Conservation (phyloP, 371 early-diverging fungal genomes). For the Basidiobolus meristosporus region DNA sequence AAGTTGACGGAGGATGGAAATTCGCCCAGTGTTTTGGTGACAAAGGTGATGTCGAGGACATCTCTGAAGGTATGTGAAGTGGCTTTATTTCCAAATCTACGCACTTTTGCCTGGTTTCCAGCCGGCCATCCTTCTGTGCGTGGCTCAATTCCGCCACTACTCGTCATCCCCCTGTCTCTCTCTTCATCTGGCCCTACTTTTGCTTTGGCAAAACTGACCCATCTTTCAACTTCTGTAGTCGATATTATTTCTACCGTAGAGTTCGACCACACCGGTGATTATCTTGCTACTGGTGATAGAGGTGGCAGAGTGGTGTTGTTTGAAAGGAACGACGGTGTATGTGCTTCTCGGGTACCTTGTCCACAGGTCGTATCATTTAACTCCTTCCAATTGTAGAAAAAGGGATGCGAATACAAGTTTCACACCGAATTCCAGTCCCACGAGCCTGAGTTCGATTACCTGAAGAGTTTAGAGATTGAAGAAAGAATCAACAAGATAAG, state of each 20-base stretch:
- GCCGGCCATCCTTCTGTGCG: no score
- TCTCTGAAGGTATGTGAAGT: slow-evolving; percentile 74
- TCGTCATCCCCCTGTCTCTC: no score
- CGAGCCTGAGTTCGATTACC: slow-evolving; percentile 98
- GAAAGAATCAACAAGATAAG: slow-evolving; percentile 99
- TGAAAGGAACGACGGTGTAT: slow-evolving; percentile 89
- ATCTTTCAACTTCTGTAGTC: slow-evolving; percentile 37
- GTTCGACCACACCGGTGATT: slow-evolving; percentile 92
- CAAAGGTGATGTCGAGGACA: slow-evolving; percentile 92
- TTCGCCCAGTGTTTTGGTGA: slow-evolving; percentile 98
- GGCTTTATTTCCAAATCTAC: neutral
- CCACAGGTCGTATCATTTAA: no score
- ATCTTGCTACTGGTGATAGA: slow-evolving; percentile 92
- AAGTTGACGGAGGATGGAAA: slow-evolving; percentile 42
- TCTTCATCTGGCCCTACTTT: no score
- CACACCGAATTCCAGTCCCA: slow-evolving; percentile 98
- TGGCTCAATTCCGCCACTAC: no score
- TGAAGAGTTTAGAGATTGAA: slow-evolving; percentile 97
- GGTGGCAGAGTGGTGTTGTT: slow-evolving; percentile 95
- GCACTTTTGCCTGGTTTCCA: no score
- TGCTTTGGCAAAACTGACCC: neutral
- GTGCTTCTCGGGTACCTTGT: no score
- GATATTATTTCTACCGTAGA: slow-evolving; percentile 97
- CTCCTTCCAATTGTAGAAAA: no score
- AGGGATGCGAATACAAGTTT: slow-evolving; percentile 96